phyloP scores from a whole-genome alignment of 257 asterid species.

The Nicotiana benthamiana region DNA sequence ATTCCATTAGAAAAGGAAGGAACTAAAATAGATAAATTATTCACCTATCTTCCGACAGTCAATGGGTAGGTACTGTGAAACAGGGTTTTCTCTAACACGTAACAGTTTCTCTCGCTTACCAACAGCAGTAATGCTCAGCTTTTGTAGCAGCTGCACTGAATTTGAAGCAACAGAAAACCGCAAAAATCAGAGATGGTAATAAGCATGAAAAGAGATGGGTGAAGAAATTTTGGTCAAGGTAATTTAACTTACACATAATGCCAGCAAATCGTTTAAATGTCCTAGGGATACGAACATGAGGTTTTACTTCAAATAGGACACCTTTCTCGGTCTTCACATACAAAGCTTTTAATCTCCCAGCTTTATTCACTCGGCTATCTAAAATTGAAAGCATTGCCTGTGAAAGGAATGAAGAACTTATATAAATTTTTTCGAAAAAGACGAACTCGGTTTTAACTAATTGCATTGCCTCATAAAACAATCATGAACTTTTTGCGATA shows the following conservation, averaged over 20 bases:
- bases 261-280: conserved; percentile 81
- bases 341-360: conserved; percentile 70
- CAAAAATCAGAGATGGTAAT: background rate
- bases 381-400: conserved; percentile 78
- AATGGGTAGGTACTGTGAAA: conserved; percentile 64
- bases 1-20: background rate
- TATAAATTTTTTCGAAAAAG: background rate
- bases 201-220: background rate
- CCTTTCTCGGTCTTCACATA: conserved; percentile 81
- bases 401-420: background rate
- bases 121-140: conserved; percentile 55
- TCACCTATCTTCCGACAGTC: conserved; percentile 79
- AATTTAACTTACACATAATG: conserved; percentile 63
- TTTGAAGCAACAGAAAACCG: background rate
- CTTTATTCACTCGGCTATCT: conserved; percentile 80
- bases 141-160: conserved; percentile 82
- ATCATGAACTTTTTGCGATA: background rate
- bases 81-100: conserved; percentile 73
- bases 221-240: background rate
- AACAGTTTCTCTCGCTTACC: conserved; percentile 69
- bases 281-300: conserved; percentile 89
- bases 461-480: background rate
- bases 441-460: background rate
- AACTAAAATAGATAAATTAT: background rate
- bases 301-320: conserved; percentile 70